Evolutionary conservation across 2,329 filamentous ascomycete species (phyloP), one percentile per base, ranked within the genome.

Genomic region (Eurotiales sp.): DNA sequence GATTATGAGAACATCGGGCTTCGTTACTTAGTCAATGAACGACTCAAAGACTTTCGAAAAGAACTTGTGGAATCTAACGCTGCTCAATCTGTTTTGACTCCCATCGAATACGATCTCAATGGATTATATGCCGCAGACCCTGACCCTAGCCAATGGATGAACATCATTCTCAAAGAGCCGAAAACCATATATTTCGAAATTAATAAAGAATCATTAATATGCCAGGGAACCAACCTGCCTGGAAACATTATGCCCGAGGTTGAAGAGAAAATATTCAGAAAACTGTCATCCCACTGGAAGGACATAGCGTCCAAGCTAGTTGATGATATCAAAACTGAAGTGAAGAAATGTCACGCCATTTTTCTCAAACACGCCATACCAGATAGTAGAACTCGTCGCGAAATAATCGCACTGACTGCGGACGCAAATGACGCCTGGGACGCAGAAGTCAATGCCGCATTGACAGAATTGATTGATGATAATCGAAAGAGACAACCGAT

Each of bases 211-310:
- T 53, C 56, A 3, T 51, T 36, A 10, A 22, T 55, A 15, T 47
- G 46, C n/a, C 42, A 43, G 29, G 54, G 56, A 15, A 46, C 43
- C 6, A 51, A 53, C 25, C 25, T 58, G 7, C 54, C 54, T 5
- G 56, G 56, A 4, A 50, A 25, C 10, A 51, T 58, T 3, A 54
- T 51, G 27, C 51, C 56, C 8, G 55, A 58, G 15, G 49, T 58
- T 6, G 56, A 49, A 11, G 46, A 34, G 15, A 49, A 19, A 8
- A 49, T 49, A 19, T 49, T 49, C 7, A 52, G 50, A 6, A 44
- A 42, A 21, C 47, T 49, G n/a, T 55, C 54, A 2, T 32, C 39
- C 5, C 54, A 55, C n/a, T 56, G 53, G 53, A 49, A 36, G 10
- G 40, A 40, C 30, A 29, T 34, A 11, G 25, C 46, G 12, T 42